Percentiles rank a stretch among this genome's conserved stretches.
phyloP scores from a whole-genome alignment of 257 asterid species.

The Nicotiana benthamiana region DNA sequence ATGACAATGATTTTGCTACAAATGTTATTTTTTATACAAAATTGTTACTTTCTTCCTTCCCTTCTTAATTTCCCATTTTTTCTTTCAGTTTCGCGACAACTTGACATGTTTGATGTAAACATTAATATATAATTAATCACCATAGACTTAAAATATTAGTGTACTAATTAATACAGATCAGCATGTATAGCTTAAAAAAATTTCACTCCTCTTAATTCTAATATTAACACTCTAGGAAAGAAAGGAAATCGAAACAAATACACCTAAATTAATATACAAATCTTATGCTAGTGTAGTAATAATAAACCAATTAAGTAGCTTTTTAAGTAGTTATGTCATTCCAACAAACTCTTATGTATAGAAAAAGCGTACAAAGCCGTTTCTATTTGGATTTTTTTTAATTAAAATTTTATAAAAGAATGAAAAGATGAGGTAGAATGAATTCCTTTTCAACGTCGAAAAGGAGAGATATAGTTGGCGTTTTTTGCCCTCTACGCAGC shows the following conservation, averaged over 20 bases:
- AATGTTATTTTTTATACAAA: not conserved
- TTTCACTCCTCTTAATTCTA: not conserved
- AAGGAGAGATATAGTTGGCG: constrained; percentile 33
- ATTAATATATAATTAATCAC: not conserved
- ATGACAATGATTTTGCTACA: not conserved
- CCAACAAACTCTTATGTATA: constrained; percentile 15
- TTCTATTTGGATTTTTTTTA: constrained; percentile 9
- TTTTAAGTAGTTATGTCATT: constrained; percentile 11
- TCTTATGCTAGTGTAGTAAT: not conserved
- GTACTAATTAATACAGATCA: not conserved
- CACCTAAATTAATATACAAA: not conserved
- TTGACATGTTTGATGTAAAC: not conserved
- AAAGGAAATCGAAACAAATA: not conserved
- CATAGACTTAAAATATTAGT: not conserved
- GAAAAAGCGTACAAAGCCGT: constrained; percentile 17
- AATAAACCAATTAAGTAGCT: not conserved
- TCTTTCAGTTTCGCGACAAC: constrained; percentile 3
- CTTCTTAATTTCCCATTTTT: not conserved
- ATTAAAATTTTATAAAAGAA: not conserved
- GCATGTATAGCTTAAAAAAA: not conserved
- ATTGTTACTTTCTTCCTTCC: not conserved
- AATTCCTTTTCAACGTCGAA: constrained; percentile 32
- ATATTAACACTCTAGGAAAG: not conserved
- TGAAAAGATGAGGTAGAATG: constrained; percentile 20
- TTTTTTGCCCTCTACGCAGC: constrained; percentile 51